Conservation (phyloP, 768 basidiomycete species). For the Strobilomyces confusus region DNA sequence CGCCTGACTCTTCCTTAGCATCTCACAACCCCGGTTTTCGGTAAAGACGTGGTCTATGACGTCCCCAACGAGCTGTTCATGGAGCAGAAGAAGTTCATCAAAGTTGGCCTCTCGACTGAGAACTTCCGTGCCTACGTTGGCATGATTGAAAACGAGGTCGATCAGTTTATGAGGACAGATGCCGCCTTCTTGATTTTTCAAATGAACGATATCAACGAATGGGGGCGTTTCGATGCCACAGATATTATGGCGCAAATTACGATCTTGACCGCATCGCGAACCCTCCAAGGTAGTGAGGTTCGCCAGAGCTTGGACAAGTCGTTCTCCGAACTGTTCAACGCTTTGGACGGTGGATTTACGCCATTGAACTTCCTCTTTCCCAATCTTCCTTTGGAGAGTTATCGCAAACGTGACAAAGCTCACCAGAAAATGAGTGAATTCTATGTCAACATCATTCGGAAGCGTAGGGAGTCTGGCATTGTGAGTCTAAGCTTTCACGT, state of each 20-base stretch:
- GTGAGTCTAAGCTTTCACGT: slow-evolving; percentile 25
- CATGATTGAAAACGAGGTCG: slow-evolving; percentile 75
- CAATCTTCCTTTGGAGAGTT: slow-evolving; percentile 86
- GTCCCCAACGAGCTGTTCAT: slow-evolving; percentile 94
- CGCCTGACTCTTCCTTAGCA: slow-evolving; percentile 45
- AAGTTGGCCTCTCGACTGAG: slow-evolving; percentile 89
- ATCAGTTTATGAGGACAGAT: slow-evolving; percentile 67
- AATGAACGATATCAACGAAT: slow-evolving; percentile 63
- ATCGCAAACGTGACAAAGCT: slow-evolving; percentile 82
- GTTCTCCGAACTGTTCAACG: slow-evolving; percentile 81
- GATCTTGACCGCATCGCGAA: slow-evolving; percentile 90
- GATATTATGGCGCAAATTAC: slow-evolving; percentile 82
- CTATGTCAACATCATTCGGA: slow-evolving; percentile 81
- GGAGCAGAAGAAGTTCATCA: slow-evolving; percentile 99
- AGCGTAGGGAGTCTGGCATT: slow-evolving; percentile 52
- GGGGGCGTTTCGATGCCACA: slow-evolving; percentile 74
- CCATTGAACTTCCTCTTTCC: slow-evolving; percentile 96
- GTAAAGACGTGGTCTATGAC: slow-evolving; percentile 97
- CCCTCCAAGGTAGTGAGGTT: slow-evolving; percentile 91
- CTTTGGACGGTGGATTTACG: slow-evolving; percentile 94
- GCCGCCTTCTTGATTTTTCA: slow-evolving; percentile 59
- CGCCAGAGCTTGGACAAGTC: slow-evolving; percentile 71
- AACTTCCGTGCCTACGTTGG: slow-evolving; percentile 83
- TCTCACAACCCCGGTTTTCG: slow-evolving; percentile 92
- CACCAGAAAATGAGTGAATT: slow-evolving; percentile 93